Base-by-base conservation (phyloP, 805 yeast species). In the Wickerhamiella kurtzmanii region DNA sequence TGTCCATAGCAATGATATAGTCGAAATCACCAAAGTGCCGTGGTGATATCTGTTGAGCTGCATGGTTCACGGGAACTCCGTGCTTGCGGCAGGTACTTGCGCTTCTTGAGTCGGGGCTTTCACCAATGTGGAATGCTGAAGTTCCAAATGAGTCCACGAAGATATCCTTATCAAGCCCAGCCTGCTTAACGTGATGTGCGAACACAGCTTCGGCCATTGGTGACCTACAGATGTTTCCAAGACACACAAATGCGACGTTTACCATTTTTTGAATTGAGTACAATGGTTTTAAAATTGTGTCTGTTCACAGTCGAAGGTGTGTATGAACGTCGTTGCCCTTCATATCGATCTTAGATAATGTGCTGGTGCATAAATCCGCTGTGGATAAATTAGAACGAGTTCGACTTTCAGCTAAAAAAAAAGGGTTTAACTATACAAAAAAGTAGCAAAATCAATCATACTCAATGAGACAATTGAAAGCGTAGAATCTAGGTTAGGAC, bases 181-280 rank as follows among this genome's bases (percentile, higher is more conserved):
- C 62, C 40, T 74, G 60, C 39, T 75, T 62, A 8, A 84, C 94
- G 15, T 68, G 67, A 49, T 83, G 77, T 43, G 69, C 70, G 65
- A 88, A 86, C 1, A 87, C 84, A 0, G 96, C 96, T 65, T 89
- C 96, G 0, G 97, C 96, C 97, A 88, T 89, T 13, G 97, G 97
- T 2, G 96, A 86, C 43, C 96, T 88, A 60, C 96, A 87, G 80
- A 84, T 84, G 63, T 88, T 88, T 2, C 96, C 96, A 21, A 86
- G 69, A 59, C 96, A 88, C 1, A 87, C 89, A 61, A 88, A 87
- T 0, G 94, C 96, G 9, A 88, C 94, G 1, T 82, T 47, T 6
- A 53, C 53, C 45, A 38, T 38, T 17, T 8, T 15, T 6, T 11
- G 6, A 6, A 25, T 11, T 6, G 6, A 6, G 32, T 6, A 11